Conservation (phyloP, 345 rosid species). For the Hibiscus trionum region DNA sequence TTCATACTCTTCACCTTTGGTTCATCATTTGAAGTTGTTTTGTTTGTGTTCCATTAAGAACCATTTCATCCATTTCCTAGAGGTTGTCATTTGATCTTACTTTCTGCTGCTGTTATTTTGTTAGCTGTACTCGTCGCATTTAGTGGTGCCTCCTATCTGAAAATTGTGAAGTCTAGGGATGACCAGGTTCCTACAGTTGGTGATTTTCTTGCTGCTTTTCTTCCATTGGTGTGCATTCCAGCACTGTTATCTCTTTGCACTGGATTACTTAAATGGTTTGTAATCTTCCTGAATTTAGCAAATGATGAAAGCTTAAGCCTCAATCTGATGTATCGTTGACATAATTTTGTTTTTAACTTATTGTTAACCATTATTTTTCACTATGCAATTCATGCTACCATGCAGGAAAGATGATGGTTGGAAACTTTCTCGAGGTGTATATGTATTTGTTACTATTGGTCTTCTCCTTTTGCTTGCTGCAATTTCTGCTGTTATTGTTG, state of each 20-base stretch:
- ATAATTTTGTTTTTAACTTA: conserved; percentile 3
- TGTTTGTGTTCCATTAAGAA: conserved; percentile 11
- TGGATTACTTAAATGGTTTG: conserved; percentile 94
- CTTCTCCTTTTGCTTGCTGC: conserved; percentile 94
- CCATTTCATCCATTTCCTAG: conserved; percentile 6
- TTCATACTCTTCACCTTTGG: conserved; percentile 2
- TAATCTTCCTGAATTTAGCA: conserved; percentile 14
- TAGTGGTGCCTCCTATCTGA: conserved; percentile 86
- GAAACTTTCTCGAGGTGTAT: conserved; percentile 89
- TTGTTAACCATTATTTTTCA: conserved; percentile 5
- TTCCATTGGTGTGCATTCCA: conserved; percentile 93
- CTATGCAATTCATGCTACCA: conserved; percentile 15
- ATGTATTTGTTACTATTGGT: conserved; percentile 72
- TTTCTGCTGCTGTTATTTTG: conserved; percentile 25
- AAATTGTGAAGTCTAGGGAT: conserved; percentile 82
- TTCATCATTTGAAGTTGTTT: not conserved
- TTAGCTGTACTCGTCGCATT: conserved; percentile 89
- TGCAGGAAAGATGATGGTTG: conserved; percentile 98
- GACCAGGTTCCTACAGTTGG: conserved; percentile 74
- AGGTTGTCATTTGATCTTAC: not conserved
- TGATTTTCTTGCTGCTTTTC: conserved; percentile 94
- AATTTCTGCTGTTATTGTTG: conserved; percentile 74
- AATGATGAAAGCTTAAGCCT: conserved; percentile 9
- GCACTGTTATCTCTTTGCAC: conserved; percentile 78
- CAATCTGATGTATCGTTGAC: conserved; percentile 3